Percentiles rank a stretch among this genome's conserved stretches.
phyloP scores from a whole-genome alignment of 1,139 yeast genomes.

The Ashbya aceris region DNA sequence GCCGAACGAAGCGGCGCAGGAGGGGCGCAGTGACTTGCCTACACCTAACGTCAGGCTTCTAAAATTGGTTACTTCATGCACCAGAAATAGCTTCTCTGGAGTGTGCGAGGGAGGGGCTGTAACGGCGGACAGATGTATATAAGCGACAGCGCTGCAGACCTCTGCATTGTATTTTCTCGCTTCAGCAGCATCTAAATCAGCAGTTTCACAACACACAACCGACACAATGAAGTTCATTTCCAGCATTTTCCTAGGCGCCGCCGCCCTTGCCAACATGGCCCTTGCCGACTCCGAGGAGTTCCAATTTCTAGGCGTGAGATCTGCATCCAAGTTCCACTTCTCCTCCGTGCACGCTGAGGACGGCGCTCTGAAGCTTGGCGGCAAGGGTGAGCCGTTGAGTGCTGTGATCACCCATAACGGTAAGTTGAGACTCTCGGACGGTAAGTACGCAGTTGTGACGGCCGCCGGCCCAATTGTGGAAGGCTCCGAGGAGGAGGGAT shows the following conservation, averaged over 20 bases:
- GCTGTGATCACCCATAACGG: slow-evolving; percentile 29
- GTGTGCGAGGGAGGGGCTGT: no score
- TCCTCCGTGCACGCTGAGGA: slow-evolving; percentile 14
- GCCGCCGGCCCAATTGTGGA: slow-evolving; percentile 9
- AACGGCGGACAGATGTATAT: no score
- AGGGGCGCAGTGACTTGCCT: no score
- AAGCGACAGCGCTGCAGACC: no score
- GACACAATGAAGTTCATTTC: slow-evolving; percentile 10
- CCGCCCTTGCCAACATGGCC: slow-evolving; percentile 8
- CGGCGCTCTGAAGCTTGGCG: slow-evolving; percentile 14
- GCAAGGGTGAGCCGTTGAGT: slow-evolving; percentile 7
- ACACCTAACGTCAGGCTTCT: no score
- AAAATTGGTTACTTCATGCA: no score
- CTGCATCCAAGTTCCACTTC: slow-evolving; percentile 26
- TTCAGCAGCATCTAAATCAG: no score
- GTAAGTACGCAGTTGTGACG: slow-evolving; percentile 10
- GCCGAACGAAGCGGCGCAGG: no score
- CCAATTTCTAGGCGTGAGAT: slow-evolving; percentile 22
- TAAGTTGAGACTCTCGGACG: slow-evolving; percentile 10
- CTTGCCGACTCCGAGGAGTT: slow-evolving; percentile 25
- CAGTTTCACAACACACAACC: no score
- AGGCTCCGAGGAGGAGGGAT: slow-evolving; percentile 12
- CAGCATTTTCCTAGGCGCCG: slow-evolving; percentile 8
- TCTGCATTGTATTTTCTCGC: no score
- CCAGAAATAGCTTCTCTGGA: no score